A percentile compares a stretch with the other conserved stretches of the same genome.
phyloP scores from a whole-genome alignment of 768 basidiomycete genomes.

The Leccinum variicolor region DNA sequence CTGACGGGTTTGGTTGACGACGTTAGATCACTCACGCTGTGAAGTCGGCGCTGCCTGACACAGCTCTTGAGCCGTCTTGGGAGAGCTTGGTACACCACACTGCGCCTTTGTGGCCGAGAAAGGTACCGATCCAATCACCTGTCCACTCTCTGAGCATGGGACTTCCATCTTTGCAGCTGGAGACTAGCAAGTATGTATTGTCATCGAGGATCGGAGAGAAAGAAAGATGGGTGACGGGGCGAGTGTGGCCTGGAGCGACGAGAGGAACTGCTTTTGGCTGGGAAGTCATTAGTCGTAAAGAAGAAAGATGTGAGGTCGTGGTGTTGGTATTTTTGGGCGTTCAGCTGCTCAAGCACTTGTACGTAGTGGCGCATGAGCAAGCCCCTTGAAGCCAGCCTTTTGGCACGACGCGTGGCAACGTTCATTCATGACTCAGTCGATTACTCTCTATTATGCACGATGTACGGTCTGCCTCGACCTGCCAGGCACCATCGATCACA shows the following conservation, averaged over 20 bases:
- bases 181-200: conserved; percentile 84
- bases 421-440: too few relatives aligned
- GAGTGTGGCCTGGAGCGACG: conserved; percentile 82
- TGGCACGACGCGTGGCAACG: conserved; percentile 8
- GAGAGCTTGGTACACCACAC: conserved; percentile 97
- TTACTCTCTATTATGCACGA: not conserved
- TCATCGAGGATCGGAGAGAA: conserved; percentile 88
- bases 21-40: conserved; percentile 70
- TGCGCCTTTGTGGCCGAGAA: conserved; percentile 88
- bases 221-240: conserved; percentile 90
- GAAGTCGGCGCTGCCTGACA: conserved; percentile 94
- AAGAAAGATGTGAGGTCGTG: not conserved
- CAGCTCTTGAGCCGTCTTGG: conserved; percentile 79
- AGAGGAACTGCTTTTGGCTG: conserved; percentile 72
- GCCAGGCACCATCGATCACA: not conserved
- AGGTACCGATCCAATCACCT: conserved; percentile 98
- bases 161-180: conserved; percentile 98
- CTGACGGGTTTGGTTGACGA: not conserved
- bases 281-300: conserved; percentile 53
- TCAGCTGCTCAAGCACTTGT: conserved; percentile 40
- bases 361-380: conserved; percentile 28
- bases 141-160: conserved; percentile 97
- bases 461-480: not conserved
- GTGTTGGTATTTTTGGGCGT: conserved; percentile 34
- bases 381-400: conserved; percentile 3